A percentile compares a stretch with the other conserved stretches of the same genome.
Conservation (phyloP, 371 early-diverging fungal species). For the Mortierella sp. region DNA sequence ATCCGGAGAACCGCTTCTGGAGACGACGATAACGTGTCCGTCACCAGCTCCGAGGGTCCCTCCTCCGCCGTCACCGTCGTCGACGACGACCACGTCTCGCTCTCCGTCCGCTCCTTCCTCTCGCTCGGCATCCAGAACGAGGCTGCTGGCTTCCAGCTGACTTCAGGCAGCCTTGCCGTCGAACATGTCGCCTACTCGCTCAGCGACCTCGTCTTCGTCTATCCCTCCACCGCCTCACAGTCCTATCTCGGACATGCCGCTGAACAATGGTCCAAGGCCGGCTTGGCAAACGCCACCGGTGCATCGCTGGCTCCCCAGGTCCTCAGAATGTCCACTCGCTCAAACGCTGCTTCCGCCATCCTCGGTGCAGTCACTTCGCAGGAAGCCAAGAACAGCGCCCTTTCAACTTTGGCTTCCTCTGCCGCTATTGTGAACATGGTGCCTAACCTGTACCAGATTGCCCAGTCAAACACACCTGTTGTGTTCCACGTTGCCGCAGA, state of each 20-base stretch:
- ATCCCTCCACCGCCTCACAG: conserved; percentile 70
- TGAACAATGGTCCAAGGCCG: conserved; percentile 67
- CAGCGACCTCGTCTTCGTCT: conserved; percentile 83
- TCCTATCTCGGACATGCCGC: conserved; percentile 70
- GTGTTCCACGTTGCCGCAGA: conserved; percentile 88
- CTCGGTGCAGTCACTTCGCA: conserved; percentile 74
- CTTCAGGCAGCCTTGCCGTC: conserved; percentile 75
- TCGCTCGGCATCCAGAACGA: conserved; percentile 41
- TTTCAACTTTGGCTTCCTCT: conserved; percentile 77
- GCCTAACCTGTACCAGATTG: conserved; percentile 80
- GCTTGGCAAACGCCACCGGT: conserved; percentile 70
- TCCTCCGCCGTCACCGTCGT: conserved; percentile 54
- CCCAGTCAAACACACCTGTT: conserved; percentile 67
- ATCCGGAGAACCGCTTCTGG: conserved; percentile 6
- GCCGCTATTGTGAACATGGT: conserved; percentile 84
- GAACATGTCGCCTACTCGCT: conserved; percentile 81
- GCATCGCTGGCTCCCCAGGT: conserved; percentile 68
- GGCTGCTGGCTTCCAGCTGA: conserved; percentile 38
- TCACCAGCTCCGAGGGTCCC: conserved; percentile 44
- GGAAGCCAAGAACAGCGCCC: conserved; percentile 48
- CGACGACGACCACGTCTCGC: conserved; percentile 53
- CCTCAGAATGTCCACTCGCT: conserved; percentile 77
- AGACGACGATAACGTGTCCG: conserved; percentile 48
- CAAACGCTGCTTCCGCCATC: conserved; percentile 84
- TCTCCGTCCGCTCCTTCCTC: conserved; percentile 49